Conservation (phyloP, 1,139 yeast genomes). For the Blastobotrys serpentis region DNA sequence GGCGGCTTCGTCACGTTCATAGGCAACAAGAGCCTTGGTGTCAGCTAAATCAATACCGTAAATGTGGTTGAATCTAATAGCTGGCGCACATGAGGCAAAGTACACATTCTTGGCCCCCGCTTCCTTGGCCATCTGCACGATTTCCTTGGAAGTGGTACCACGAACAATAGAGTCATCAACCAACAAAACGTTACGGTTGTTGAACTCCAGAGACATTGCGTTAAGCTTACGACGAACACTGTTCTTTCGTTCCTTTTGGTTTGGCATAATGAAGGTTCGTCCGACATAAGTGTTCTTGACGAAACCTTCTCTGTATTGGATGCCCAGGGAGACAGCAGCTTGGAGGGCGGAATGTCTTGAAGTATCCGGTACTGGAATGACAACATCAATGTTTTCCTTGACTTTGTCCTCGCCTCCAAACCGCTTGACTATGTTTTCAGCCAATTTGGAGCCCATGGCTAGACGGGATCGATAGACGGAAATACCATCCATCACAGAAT, state of each 20-base stretch:
- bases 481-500: constrained; percentile 91
- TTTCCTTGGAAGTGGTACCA: constrained; percentile 95
- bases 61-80: constrained; percentile 90
- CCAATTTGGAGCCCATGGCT: constrained; percentile 91
- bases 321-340: constrained; percentile 74
- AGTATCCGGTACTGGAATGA: constrained; percentile 97
- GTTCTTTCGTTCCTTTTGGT: constrained; percentile 90
- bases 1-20: constrained; percentile 67
- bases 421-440: constrained; percentile 59
- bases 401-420: constrained; percentile 51
- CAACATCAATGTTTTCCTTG: constrained; percentile 73
- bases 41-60: constrained; percentile 98
- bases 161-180: constrained; percentile 97
- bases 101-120: constrained; percentile 94
- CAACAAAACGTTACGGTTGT: constrained; percentile 78
- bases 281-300: constrained; percentile 96
- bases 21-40: constrained; percentile 90
- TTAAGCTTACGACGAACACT: constrained; percentile 92
- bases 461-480: constrained; percentile 91
- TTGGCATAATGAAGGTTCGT: constrained; percentile 97
- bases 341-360: constrained; percentile 92
- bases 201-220: constrained; percentile 93
- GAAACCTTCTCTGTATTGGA: constrained; percentile 95
- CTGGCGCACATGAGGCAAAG: constrained; percentile 97
- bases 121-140: constrained; percentile 95